phyloP scores from a whole-genome alignment of 441 rosid species.

The Gossypium gossypioides region DNA sequence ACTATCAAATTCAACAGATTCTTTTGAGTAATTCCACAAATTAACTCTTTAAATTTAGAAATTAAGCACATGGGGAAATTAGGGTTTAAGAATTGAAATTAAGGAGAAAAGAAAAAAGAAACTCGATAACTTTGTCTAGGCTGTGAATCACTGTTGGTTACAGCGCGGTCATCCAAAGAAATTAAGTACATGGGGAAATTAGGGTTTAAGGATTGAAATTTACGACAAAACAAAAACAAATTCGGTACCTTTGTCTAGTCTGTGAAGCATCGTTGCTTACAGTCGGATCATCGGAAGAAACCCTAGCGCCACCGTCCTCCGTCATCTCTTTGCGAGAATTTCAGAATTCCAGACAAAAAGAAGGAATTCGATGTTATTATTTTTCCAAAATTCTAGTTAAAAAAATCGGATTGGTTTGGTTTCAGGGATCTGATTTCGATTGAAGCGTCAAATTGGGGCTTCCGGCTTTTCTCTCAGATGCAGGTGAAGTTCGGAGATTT shows the following conservation, averaged over 20 bases:
- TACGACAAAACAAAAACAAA: neutral
- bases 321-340: constrained; percentile 28
- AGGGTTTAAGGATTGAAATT: neutral
- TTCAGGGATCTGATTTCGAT: neutral
- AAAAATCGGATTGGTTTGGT: neutral
- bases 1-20: neutral
- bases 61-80: neutral
- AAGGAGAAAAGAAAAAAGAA: neutral
- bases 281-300: constrained; percentile 30
- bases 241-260: constrained; percentile 49
- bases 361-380: neutral
- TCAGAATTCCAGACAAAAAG: neutral
- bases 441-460: neutral
- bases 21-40: neutral
- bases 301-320: constrained; percentile 34
- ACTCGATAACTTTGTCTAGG: constrained; percentile 45
- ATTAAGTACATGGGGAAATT: neutral
- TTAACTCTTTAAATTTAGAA: neutral
- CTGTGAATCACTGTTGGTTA: constrained; percentile 30
- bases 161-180: constrained; percentile 28
- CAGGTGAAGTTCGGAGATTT: neutral
- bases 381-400: neutral
- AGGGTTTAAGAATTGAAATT: neutral
- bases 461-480: neutral
- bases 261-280: constrained; percentile 30